Base-by-base conservation (phyloP, 306 rosid genomes). In the Quercus parvula region DNA sequence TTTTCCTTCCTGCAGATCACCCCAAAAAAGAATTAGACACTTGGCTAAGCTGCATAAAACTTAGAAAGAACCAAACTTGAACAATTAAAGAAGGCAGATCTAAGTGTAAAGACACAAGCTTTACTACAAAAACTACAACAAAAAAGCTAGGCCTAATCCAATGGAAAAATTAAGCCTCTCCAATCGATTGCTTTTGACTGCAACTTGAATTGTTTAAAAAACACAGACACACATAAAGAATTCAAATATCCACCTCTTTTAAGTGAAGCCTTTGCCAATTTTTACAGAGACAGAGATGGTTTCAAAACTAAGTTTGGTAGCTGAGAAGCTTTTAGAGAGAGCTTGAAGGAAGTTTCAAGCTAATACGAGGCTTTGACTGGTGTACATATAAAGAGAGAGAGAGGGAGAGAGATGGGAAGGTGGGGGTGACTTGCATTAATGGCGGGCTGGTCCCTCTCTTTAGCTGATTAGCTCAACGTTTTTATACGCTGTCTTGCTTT, bases 1-100 rank as follows among this genome's bases (percentile, higher is more conserved):
- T 44, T 61, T 64, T 41, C 82, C 70, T 67, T 74, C 87, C 89
- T 75, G 20, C 51, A 72, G 82, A 87, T 84, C 83, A 78, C 46
- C 46, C 46, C 70, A 77, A 79, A 68, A 67, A 54, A 64, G 62
- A 54, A 70, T 24, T 20, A 58, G 51, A 55, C 80, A 14, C 38
- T 44, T 52, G 70, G 78, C 38, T 44, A 57, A 75, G 81, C 72
- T 25, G 44, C 66, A 73, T 58, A 5, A 78, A 59, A 66, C 61
- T 46, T 22, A 71, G 55, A 56, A 61, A 22, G 64, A 77, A 71
- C 70, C 22, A 31, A 78, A 56, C 35, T 30, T 38, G 54, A 81
- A 77, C 51, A 41, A 12, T 55, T n/a, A 10, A 41, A 61, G 27
- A 10, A 77, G n/a, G 52, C 79, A 87, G 87, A 87, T 87, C 90